Base-by-base conservation (phyloP, 768 basidiomycete species). In the Thelephora ganbajun region DNA sequence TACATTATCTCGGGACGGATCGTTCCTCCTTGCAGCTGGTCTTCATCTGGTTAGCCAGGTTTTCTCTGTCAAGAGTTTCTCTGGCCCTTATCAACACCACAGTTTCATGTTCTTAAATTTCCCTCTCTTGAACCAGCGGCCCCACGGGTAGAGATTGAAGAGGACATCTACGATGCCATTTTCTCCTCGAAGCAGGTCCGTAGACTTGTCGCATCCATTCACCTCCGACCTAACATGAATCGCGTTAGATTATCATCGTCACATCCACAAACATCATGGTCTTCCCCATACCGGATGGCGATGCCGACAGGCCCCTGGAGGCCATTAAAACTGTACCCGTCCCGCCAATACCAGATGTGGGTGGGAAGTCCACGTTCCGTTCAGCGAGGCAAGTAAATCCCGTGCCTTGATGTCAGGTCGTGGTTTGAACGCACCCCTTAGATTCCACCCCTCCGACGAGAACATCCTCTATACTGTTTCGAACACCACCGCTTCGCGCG, bases 141-240 rank as follows among this genome's bases (percentile, higher is more conserved):
- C 13, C 60, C 61, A 18, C 59, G 77, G 3, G 66, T 87, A 37
- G 60, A 57, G 39, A 67, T 79, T 39, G 68, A 77, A 13, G 74
- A 76, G 11, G 91, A 96, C 61, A 79, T 98, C 41, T 94, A 89
- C 50, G 92, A 94, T 56, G 79, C 77, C 14, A 73, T 87, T 6
- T 86, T 96, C 68, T 82, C 83, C 22, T 64, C 69, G 4, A 70
- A 72, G 11, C 75, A 71, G 18, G 87, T 87, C 57, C 50, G 70
- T 61, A 39, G 46, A 16, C 44, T 42, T 22, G n/a, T 2, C 30
- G 35, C 13, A 7, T 50, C 14, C 9, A n/a, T 13, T 33, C 36
- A 18, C n/a, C n/a, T 4, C 33, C 11, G 13, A 44, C 22, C 7
- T 6, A 18, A 43, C 39, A 34, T 46, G 30, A 14, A 51, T 35